Percentiles rank a stretch among this genome's conserved stretches.
Conservation (phyloP, 441 rosid genomes). For the Gossypium aridum region DNA sequence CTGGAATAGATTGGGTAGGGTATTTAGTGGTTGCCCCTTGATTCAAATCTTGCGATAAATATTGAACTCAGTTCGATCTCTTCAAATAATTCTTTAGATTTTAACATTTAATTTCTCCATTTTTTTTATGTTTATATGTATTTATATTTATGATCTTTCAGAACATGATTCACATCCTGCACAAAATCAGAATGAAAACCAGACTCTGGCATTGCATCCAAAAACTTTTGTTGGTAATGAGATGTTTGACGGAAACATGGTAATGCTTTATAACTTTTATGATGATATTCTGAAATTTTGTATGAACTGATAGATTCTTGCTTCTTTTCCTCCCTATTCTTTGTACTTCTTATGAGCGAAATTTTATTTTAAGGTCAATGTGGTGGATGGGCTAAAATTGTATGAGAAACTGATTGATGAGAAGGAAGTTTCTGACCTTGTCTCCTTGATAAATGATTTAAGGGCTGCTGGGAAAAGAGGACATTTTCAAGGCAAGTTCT, state of each 20-base stretch:
- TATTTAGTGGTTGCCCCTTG: too few species aligned
- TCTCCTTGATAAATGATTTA: slow-evolving; percentile 66
- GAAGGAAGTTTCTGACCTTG: slow-evolving; percentile 53
- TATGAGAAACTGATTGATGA: slow-evolving; percentile 51
- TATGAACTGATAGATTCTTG: neutral
- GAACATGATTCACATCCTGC: slow-evolving; percentile 29
- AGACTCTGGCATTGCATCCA: slow-evolving; percentile 29
- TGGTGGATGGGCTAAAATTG: slow-evolving; percentile 80
- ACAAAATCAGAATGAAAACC: slow-evolving; percentile 38
- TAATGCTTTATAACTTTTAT: slow-evolving; percentile 18
- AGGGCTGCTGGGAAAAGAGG: slow-evolving; percentile 68
- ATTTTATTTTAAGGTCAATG: slow-evolving; percentile 60
- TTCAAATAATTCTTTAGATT: neutral
- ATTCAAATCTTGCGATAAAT: too few species aligned
- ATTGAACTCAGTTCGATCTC: too few species aligned
- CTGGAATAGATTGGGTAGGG: too few species aligned
- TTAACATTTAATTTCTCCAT: neutral
- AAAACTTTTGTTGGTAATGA: slow-evolving; percentile 61
- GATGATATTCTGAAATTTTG: neutral
- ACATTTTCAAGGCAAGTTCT: slow-evolving; percentile 70
- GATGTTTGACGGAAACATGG: slow-evolving; percentile 64
- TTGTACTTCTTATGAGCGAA: slow-evolving; percentile 13
- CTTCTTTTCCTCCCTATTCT: neutral
- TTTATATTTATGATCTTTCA: slow-evolving; percentile 25
- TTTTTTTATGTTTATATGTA: neutral